Percentiles rank a stretch among this genome's conserved stretches.
Conservation (phyloP, 2,329 filamentous ascomycete species). For the Fusarium subglutinans region DNA sequence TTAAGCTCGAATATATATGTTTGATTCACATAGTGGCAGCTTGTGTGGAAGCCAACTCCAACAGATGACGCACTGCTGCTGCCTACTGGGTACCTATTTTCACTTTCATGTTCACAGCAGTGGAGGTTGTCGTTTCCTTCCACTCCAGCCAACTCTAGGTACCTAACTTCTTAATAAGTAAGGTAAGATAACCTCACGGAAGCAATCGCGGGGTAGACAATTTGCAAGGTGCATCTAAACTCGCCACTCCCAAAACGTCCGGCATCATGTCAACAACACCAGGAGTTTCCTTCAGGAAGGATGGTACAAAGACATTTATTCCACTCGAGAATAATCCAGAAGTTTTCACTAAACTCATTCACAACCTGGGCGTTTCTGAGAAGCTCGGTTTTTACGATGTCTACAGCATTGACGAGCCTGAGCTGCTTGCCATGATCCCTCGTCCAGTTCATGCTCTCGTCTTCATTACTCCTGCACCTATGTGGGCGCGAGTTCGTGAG, state of each 20-base stretch:
- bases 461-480: conserved; percentile 74
- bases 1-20: neutral
- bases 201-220: conserved; percentile 12
- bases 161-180: neutral
- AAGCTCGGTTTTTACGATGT: conserved; percentile 82
- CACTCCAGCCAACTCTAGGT: neutral
- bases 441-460: conserved; percentile 81
- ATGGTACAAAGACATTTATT: conserved; percentile 49
- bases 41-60: neutral
- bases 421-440: conserved; percentile 75
- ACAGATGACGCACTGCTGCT: conserved; percentile 24
- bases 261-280: conserved; percentile 26
- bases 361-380: conserved; percentile 74
- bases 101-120: neutral
- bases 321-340: conserved; percentile 73
- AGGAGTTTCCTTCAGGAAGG: conserved; percentile 20
- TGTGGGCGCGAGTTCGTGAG: conserved; percentile 57
- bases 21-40: neutral
- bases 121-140: neutral
- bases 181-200: neutral
- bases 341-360: conserved; percentile 77
- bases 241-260: neutral
- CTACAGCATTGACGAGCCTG: conserved; percentile 80
- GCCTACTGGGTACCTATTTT: conserved; percentile 8
- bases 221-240: neutral